Evolutionary conservation across 140 eudicot species (phyloP).

Genomic region (Cichorium intybus): DNA sequence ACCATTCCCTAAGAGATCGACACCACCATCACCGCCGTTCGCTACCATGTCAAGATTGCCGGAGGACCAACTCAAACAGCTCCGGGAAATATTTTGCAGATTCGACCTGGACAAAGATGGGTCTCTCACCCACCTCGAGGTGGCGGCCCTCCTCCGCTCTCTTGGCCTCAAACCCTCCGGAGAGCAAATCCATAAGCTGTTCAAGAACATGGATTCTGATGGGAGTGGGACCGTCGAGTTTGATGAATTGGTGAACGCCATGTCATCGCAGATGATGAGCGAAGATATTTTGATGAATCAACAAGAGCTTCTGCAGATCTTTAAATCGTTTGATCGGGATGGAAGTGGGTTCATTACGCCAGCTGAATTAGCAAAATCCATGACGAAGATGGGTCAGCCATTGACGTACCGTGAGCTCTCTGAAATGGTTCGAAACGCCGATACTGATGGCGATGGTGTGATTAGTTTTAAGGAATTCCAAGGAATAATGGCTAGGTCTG

Average conservation of each 20-base stretch:
- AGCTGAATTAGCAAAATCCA: conserved; percentile 57
- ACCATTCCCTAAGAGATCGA: background rate
- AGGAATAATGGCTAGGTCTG: conserved; percentile 54
- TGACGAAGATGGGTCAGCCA: conserved; percentile 71
- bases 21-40: background rate
- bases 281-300: conserved; percentile 38
- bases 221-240: conserved; percentile 54
- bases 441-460: conserved; percentile 67
- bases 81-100: conserved; percentile 41
- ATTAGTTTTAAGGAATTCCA: conserved; percentile 62
- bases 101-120: conserved; percentile 62
- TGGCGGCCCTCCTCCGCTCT: conserved; percentile 64
- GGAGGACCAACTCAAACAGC: conserved; percentile 47
- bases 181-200: conserved; percentile 40
- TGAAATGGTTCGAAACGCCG: conserved; percentile 54
- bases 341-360: conserved; percentile 55
- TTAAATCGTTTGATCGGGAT: conserved; percentile 49
- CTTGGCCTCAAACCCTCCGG: conserved; percentile 54
- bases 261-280: conserved; percentile 38
- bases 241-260: conserved; percentile 41
- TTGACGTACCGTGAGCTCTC: conserved; percentile 54
- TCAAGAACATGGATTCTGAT: conserved; percentile 48
- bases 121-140: conserved; percentile 57
- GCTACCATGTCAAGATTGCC: conserved; percentile 34
- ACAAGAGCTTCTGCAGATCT: conserved; percentile 35